Evolutionary conservation across 2,329 filamentous ascomycete species (phyloP).

Genomic region (Chalaropsis thielavioides): DNA sequence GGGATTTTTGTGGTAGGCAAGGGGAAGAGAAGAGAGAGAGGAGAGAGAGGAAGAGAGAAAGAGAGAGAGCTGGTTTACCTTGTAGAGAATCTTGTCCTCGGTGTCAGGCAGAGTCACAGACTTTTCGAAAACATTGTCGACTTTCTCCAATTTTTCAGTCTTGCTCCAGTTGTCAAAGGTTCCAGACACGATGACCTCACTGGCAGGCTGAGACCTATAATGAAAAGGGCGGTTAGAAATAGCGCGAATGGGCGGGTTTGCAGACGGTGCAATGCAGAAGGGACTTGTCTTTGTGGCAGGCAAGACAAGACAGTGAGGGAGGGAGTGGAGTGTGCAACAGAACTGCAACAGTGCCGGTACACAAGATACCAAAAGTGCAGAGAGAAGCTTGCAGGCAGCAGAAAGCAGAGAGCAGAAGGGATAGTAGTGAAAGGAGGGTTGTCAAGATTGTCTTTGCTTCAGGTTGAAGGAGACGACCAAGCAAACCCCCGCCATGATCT

Average conservation of each 20-base stretch:
- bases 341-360: neutral
- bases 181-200: slow-evolving; percentile 86
- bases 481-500: slow-evolving; percentile 1
- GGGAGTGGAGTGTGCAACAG: neutral
- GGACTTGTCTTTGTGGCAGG: neutral
- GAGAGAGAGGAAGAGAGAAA: neutral
- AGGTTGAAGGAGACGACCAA: neutral
- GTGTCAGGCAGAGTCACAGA: slow-evolving; percentile 55
- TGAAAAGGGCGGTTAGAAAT: neutral
- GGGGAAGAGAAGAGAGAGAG: neutral
- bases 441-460: neutral
- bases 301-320: neutral
- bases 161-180: slow-evolving; percentile 92
- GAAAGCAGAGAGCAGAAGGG: neutral
- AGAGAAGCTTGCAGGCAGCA: neutral
- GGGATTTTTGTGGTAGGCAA: neutral
- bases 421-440: neutral
- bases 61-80: slow-evolving; percentile 45
- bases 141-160: slow-evolving; percentile 67
- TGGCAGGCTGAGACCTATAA: slow-evolving; percentile 64
- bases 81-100: slow-evolving; percentile 73
- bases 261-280: neutral
- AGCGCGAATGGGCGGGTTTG: neutral
- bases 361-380: neutral
- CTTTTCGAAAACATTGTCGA: slow-evolving; percentile 62